Base-by-base conservation (phyloP, 495 filamentous ascomycete species). In the Xylaria acuta region DNA sequence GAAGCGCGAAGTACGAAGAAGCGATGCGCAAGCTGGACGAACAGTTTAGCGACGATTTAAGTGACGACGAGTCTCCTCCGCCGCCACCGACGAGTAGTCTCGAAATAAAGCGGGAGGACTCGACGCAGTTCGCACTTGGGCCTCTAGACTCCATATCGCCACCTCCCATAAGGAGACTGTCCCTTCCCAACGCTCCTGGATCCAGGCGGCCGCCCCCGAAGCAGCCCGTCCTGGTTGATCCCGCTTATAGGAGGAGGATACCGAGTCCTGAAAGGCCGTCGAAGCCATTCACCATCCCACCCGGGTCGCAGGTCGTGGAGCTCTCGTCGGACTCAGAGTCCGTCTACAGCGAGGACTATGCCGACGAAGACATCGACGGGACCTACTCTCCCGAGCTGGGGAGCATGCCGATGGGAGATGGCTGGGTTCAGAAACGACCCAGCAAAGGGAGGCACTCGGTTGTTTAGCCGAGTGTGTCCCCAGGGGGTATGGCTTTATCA, bases 311-410 rank as follows among this genome's bases (percentile, higher is more conserved):
- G 64, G 79, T 85, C 9, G 68, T 83, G 9, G 81, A 80, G 20
- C 71, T 86, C 6, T 72, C 82, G 36, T 77, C 79, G 1, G 82
- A 83, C 70, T 78, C 81, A 0, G 83, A 84, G 67, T 76, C 83
- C 1, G 60, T 70, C 36, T 70, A 78, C 20, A 73, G 66, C 9
- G 84, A 86, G 43, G 38, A 84, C 58, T 84, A 85, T 67, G 81
- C 83, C 5, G 84, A 85, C 5, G 83, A 85, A 8, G 78, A 77
- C n/a, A 73, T 82, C 38, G 83, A 84, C 62, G 78, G 75, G 34
- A 83, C 78, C 0, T 84, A 84, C 66, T 69, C 75, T 18, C 77
- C 77, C 16, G 73, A 62, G 16, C 30, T 30, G 20, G 72, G 75
- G 3, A 73, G 74, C 36, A 65, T 78, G 22, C 76, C 77, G 11